phyloP scores from a whole-genome alignment of 441 rosid genomes.

The Adansonia rubrostipa region DNA sequence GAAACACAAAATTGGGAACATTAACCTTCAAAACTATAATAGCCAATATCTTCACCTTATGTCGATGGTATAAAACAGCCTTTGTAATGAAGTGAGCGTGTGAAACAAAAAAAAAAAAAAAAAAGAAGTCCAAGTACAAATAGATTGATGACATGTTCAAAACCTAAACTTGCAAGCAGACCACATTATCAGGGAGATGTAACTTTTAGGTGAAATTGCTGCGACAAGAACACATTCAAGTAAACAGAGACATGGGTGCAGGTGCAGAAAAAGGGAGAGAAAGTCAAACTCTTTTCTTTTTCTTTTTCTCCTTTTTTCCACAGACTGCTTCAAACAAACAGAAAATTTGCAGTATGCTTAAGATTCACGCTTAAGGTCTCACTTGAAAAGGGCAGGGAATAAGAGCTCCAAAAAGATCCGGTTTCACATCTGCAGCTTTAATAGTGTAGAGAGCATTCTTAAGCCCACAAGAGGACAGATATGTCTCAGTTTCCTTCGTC shows the following conservation, averaged over 20 bases:
- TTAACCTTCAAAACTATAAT: background rate
- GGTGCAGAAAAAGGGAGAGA: background rate
- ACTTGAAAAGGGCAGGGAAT: slow-evolving; percentile 72
- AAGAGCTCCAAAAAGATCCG: slow-evolving; percentile 73
- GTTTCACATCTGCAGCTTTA: slow-evolving; percentile 66
- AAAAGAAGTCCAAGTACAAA: background rate
- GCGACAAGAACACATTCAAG: background rate
- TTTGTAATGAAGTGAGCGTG: background rate
- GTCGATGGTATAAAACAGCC: background rate
- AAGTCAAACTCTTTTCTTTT: background rate
- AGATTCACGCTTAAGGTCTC: slow-evolving; percentile 22
- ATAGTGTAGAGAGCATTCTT: slow-evolving; percentile 73
- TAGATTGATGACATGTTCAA: background rate
- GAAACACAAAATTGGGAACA: slow-evolving; percentile 20
- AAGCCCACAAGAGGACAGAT: slow-evolving; percentile 69
- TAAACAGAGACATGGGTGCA: slow-evolving; percentile 3
- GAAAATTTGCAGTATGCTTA: background rate
- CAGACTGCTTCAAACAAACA: background rate
- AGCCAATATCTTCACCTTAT: background rate
- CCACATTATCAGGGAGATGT: slow-evolving; percentile 16
- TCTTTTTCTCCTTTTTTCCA: background rate
- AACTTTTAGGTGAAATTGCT: background rate
- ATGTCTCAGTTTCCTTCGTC: slow-evolving; percentile 58
- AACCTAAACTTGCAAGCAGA: slow-evolving; percentile 19
- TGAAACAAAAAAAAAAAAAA: slow-evolving; percentile 5